Evolutionary conservation across 768 basidiomycete species (phyloP), one percentile per base, ranked within the genome.

Genomic region (Lepiota venenata): DNA sequence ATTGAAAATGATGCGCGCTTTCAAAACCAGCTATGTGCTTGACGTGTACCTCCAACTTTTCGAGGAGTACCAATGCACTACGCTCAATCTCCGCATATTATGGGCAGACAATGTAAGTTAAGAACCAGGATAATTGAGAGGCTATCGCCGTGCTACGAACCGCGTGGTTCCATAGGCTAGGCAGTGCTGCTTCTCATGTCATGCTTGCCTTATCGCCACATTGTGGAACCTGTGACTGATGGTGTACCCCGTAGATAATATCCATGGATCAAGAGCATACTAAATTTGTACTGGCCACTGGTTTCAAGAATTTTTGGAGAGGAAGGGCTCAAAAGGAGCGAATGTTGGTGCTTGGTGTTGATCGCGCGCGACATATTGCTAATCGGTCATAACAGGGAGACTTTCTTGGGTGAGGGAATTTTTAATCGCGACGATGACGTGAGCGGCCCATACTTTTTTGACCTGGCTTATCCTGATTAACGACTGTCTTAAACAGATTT

Each of bases 381-480:
- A 11, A 32, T 8, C 10, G 3, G 8, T 32, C 2, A 8, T n/a
- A 8, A 32, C 37, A 79, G 79, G 78, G 75, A 80, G 58, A 73
- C 73, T 9, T 84, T 88, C 63, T 72, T 90, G n/a, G 88, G 88
- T 3, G 73, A 79, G 57, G 87, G 88, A 2, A 88, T 91, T 37
- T 91, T 91, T 66, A 88, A 88, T 58, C 77, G 87, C 14, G 88
- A 88, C 64, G 87, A 85, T 60, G 80, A 84, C 68, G 83, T 82
- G 63, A 68, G 73, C 57, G 43, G 8, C 10, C 8, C 10, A 41
- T 15, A 14, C 38, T 18, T 47, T 22, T 7, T 57, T n/a, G n/a
- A 36, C 56, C 48, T 4, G 16, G 15, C 56, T 43, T 11, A 32
- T 50, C 47, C 53, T 41, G 25, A 40, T 22, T n/a, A 45, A 15